Evolutionary conservation across 2,329 filamentous ascomycete species (phyloP).

Genomic region (Aspergillus phoenicis): DNA sequence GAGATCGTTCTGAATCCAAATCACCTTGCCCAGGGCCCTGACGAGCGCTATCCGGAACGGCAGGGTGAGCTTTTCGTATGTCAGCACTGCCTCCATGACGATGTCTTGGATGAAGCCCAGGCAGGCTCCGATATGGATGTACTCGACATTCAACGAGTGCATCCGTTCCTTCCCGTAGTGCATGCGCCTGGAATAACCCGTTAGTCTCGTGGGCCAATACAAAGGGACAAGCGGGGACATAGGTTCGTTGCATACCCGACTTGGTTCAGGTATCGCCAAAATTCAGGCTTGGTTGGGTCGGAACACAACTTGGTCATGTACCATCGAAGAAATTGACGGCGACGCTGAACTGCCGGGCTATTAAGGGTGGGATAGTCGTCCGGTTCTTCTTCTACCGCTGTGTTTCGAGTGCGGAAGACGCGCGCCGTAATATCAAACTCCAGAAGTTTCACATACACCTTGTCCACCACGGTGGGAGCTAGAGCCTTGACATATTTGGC

Average conservation of each 20-base stretch:
- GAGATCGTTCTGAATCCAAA: slow-evolving; percentile 86
- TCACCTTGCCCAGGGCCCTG: slow-evolving; percentile 75
- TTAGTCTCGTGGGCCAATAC: neutral
- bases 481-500: slow-evolving; percentile 77
- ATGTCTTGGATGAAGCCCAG: slow-evolving; percentile 78
- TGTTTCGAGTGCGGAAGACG: slow-evolving; percentile 66
- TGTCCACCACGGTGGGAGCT: slow-evolving; percentile 80
- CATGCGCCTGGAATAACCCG: slow-evolving; percentile 61
- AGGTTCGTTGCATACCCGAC: slow-evolving; percentile 61
- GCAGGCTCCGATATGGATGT: slow-evolving; percentile 73
- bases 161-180: slow-evolving; percentile 73
- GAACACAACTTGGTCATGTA: slow-evolving; percentile 75
- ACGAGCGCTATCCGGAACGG: slow-evolving; percentile 72
- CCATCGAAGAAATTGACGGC: slow-evolving; percentile 74
- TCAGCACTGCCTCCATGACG: slow-evolving; percentile 73
- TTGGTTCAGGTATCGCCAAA: slow-evolving; percentile 83
- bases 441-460: slow-evolving; percentile 79
- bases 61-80: slow-evolving; percentile 66
- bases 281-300: slow-evolving; percentile 73
- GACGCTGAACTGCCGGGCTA: slow-evolving; percentile 72
- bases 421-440: slow-evolving; percentile 80
- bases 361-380: slow-evolving; percentile 67
- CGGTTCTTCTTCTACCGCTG: slow-evolving; percentile 67
- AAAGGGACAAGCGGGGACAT: neutral
- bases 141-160: slow-evolving; percentile 76